Conservation (phyloP, 495 filamentous ascomycete genomes). For the Xylaria telfairii region DNA sequence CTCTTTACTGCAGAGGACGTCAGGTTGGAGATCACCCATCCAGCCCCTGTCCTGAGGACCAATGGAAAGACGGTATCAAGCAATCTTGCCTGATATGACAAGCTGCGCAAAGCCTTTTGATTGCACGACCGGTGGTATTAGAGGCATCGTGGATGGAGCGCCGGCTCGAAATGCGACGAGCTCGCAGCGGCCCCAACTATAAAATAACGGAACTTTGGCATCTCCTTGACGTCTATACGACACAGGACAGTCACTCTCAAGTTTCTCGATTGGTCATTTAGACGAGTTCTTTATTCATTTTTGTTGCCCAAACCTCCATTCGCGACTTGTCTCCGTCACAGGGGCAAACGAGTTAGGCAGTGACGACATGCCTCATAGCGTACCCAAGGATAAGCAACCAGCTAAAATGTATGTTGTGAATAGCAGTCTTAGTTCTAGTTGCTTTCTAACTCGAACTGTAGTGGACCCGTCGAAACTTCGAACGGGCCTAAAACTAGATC, state of each 20-base stretch:
- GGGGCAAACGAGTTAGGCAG: not conserved
- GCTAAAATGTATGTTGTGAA: conserved; percentile 34
- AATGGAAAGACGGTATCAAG: conserved; percentile 14
- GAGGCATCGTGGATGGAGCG: conserved; percentile 6
- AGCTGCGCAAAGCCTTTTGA: conserved; percentile 24
- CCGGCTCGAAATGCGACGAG: not conserved
- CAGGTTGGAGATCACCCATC: conserved; percentile 21
- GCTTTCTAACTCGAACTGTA: conserved; percentile 31
- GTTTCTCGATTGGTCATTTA: conserved; percentile 14
- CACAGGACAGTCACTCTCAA: conserved; percentile 20
- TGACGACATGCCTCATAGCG: conserved; percentile 37
- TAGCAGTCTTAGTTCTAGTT: not conserved
- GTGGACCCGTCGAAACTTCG: conserved; percentile 24
- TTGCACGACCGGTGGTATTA: conserved; percentile 24
- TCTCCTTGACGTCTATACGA: conserved; percentile 6
- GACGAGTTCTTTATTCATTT: conserved; percentile 19
- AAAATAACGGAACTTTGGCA: conserved; percentile 16
- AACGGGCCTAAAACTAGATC: conserved; percentile 7
- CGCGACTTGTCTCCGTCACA: conserved; percentile 5
- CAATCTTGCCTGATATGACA: conserved; percentile 22
- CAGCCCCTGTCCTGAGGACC: conserved; percentile 21
- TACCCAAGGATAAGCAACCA: conserved; percentile 27
- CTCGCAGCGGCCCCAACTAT: conserved; percentile 20
- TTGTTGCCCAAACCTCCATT: conserved; percentile 5
- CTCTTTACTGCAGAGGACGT: conserved; percentile 15